A percentile compares a stretch with the other conserved stretches of the same genome.
Conservation (phyloP, 2,329 filamentous ascomycete species). For the Aspergillus terreus region DNA sequence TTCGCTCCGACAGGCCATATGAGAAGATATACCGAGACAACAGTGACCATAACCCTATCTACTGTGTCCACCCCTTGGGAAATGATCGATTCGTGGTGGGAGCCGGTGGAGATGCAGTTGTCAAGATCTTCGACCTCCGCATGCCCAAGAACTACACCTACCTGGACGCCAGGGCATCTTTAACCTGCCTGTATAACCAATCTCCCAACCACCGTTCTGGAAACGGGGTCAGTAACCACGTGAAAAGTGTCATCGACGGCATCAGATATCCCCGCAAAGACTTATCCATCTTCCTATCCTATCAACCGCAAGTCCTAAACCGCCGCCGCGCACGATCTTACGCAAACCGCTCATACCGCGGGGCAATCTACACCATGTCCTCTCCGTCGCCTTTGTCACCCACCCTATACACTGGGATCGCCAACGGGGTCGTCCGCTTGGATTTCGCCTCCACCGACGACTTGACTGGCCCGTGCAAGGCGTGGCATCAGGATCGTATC, state of each 20-base stretch:
- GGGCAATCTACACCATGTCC: constrained; percentile 44
- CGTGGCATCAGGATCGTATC: constrained; percentile 34
- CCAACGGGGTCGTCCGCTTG: constrained; percentile 40
- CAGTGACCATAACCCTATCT: constrained; percentile 57
- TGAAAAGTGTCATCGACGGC: background rate
- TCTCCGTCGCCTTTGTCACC: constrained; percentile 43
- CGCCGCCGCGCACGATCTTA: constrained; percentile 11
- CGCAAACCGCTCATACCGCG: constrained; percentile 34
- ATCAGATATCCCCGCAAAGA: constrained; percentile 24
- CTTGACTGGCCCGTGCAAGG: constrained; percentile 23
- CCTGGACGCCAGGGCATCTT: constrained; percentile 20
- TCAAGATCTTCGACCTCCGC: constrained; percentile 62
- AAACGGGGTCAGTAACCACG: background rate
- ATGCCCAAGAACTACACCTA: constrained; percentile 39
- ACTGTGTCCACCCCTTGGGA: constrained; percentile 56
- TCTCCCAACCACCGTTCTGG: background rate
- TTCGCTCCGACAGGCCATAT: constrained; percentile 49
- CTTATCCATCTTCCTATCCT: constrained; percentile 43
- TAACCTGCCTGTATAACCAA: constrained; percentile 1
- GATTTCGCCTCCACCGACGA: constrained; percentile 46
- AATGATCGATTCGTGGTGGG: constrained; percentile 57
- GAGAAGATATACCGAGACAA: constrained; percentile 53
- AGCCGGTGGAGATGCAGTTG: constrained; percentile 52
- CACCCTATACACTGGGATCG: constrained; percentile 44
- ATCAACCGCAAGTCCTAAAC: constrained; percentile 17